Evolutionary conservation across 78 protist genomes (phyloP).

Genomic region (Guillardia theta): DNA sequence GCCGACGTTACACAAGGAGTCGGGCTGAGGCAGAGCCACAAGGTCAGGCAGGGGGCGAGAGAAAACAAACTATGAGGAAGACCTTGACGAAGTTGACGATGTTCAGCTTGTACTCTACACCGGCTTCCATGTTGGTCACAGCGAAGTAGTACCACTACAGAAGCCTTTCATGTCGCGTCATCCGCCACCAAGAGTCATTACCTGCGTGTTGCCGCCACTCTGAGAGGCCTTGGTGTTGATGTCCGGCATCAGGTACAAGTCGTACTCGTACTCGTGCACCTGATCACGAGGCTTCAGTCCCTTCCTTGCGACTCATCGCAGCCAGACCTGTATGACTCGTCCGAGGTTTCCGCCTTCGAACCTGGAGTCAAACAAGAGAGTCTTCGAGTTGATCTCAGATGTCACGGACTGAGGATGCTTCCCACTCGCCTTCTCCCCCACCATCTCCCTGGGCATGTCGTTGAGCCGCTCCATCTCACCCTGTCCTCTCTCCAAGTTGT

Average conservation of each 20-base stretch:
- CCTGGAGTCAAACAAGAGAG: neutral
- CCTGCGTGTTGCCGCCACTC: conserved; percentile 25
- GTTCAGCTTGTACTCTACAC: neutral
- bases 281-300: neutral
- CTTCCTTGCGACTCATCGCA: neutral
- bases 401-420: no score
- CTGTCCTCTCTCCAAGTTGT: no score
- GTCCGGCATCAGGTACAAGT: conserved; percentile 32
- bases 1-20: neutral
- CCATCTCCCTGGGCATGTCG: no score
- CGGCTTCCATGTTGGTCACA: neutral
- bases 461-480: no score
- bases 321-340: neutral
- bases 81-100: neutral
- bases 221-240: neutral
- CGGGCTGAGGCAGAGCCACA: no score
- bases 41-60: no score
- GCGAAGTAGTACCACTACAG: conserved; percentile 8
- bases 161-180: neutral
- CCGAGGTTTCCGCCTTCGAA: neutral
- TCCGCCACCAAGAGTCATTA: neutral
- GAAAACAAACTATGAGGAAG: no score
- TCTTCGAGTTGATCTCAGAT: neutral
- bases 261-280: conserved; percentile 36
- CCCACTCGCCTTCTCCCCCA: no score